Conservation (phyloP, 495 filamentous ascomycete genomes). For the Penicillium arizonense region DNA sequence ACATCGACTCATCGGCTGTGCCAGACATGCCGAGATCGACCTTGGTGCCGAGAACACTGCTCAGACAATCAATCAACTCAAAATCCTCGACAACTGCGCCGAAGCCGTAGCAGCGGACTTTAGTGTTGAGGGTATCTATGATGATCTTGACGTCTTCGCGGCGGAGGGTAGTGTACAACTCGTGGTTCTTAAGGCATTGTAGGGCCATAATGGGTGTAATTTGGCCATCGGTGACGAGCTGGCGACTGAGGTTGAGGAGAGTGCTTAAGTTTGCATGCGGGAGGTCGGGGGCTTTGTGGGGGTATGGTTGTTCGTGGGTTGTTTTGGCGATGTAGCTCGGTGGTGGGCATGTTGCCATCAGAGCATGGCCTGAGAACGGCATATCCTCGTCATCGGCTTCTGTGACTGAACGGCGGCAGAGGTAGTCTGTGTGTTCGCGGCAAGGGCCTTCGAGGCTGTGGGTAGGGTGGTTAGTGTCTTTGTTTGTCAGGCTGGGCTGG, state of each 20-base stretch:
- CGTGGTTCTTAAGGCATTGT: conserved; percentile 73
- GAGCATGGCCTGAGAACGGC: conserved; percentile 71
- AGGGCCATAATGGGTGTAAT: conserved; percentile 98
- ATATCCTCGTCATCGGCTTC: conserved; percentile 50
- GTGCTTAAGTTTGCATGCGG: conserved; percentile 72
- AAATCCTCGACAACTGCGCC: conserved; percentile 74
- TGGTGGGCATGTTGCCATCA: conserved; percentile 88
- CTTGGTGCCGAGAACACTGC: conserved; percentile 66
- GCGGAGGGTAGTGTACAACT: conserved; percentile 61
- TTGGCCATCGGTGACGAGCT: conserved; percentile 84
- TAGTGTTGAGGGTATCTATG: conserved; percentile 68
- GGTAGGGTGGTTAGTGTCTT: conserved; percentile 14
- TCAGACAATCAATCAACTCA: conserved; percentile 83
- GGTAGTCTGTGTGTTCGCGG: conserved; percentile 86
- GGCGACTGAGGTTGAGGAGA: conserved; percentile 78
- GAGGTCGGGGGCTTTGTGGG: conserved; percentile 49
- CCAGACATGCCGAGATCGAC: conserved; percentile 42
- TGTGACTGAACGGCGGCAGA: conserved; percentile 45
- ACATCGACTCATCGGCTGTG: conserved; percentile 35
- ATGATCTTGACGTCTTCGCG: conserved; percentile 70
- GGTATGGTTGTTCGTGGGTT: conserved; percentile 39
- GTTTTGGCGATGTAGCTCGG: conserved; percentile 46
- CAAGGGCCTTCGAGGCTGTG: conserved; percentile 88
- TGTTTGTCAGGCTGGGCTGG: neutral
- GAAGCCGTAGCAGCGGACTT: conserved; percentile 91